These are phyloP conservation scores for Byssoonygena ceratinophila DNA, from an alignment of 2,329 filamentous ascomycete genomes.

Conservation along the genomic window DNA sequence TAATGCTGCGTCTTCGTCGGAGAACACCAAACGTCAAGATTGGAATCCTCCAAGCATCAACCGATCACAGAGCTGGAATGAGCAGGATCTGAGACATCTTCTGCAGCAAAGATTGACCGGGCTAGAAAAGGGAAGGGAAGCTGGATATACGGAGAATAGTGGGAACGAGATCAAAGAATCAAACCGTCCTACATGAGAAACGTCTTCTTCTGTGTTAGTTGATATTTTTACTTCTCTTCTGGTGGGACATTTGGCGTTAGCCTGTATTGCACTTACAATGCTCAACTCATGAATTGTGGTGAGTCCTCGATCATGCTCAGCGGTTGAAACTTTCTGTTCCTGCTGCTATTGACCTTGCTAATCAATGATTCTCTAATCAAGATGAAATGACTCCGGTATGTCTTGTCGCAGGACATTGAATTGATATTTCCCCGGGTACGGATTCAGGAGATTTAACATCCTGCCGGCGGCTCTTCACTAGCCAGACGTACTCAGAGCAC, in stretches of 20 bases:
- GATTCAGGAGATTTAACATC: neutral
- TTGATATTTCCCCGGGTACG: neutral
- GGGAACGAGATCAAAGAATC: neutral
- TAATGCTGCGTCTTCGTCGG: constrained; percentile 2
- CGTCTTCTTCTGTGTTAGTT: no score
- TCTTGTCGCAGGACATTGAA: neutral
- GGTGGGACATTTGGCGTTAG: neutral
- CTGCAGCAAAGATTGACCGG: constrained; percentile 34
- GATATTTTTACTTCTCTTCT: neutral
- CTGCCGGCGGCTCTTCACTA: neutral
- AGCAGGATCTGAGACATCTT: constrained; percentile 49
- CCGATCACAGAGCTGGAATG: constrained; percentile 30
- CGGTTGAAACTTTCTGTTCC: no score
- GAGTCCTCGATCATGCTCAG: neutral
- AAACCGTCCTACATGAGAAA: neutral
- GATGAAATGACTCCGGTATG: neutral
- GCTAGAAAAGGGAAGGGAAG: constrained; percentile 37
- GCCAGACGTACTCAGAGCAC: neutral
- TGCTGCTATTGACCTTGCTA: neutral
- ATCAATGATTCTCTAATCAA: neutral
- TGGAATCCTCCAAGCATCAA: constrained; percentile 25
- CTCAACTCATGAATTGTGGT: neutral
- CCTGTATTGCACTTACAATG: neutral
- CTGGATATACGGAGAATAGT: constrained; percentile 47
- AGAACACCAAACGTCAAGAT: neutral